Evolutionary conservation across 1,139 yeast genomes (phyloP), one percentile per base, ranked within the genome.

Genomic region (Blastobotrys capitulatus): DNA sequence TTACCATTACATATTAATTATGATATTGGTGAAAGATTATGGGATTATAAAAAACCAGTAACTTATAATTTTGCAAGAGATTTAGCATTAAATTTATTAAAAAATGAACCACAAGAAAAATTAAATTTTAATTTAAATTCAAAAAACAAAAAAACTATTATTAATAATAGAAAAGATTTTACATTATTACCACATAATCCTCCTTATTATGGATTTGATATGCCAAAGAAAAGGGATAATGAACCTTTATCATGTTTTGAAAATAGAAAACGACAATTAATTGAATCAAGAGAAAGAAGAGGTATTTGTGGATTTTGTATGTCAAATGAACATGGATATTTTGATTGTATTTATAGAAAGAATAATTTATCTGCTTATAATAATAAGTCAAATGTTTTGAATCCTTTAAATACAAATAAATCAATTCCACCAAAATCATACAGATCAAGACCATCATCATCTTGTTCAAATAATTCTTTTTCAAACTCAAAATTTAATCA

Each of bases 141-240:
- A 22, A 5, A 22, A 4, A 22, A 22, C 18, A 36, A 6, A 12
- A 36, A n/a, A 12, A 15, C 18, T 32, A 32, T 5, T 5, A 32
- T 5, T 18, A 4, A 32, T 18, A 15, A 27, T 19, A 15, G 41
- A 20, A 20, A 29, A 42, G 29, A 37, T 31, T 44, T 44, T 29
- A 44, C 47, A 29, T 31, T 44, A 19, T 19, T 44, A 19, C 47
- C 47, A 6, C 47, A 44, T 38, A 38, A 44, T 29, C 47, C 47
- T 9, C 47, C 47, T 2, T 44, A 44, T 16, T 29, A 37, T 26
- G 47, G 42, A 8, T 29, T 37, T 20, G 38, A 38, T 13, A 13
- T 44, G 37, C 47, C 47, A 2, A 15, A 16, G n/a, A 26, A 29
- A 4, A 26, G 42, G 20, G 38, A 26, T 8, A 12, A 27, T 15